phyloP scores from a whole-genome alignment of 2,329 filamentous ascomycete genomes.

The Pyrenophora tritici-repentis region DNA sequence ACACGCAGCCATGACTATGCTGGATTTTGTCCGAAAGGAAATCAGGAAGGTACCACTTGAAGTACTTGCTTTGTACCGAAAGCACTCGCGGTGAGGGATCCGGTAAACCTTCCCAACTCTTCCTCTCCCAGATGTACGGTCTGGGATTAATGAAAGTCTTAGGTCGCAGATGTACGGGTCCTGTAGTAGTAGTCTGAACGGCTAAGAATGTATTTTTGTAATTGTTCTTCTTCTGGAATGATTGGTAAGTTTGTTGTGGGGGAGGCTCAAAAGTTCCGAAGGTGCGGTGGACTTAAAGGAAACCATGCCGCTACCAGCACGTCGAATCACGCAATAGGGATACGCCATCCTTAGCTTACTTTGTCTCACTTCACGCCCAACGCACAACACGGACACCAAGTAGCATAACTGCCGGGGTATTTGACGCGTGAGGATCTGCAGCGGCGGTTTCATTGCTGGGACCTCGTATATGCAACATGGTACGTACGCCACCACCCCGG shows the following conservation, averaged over 20 bases:
- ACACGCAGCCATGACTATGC: background rate
- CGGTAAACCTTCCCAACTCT: too few relatives aligned
- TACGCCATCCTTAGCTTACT: constrained; percentile 25
- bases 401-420: background rate
- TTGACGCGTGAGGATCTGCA: background rate
- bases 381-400: background rate
- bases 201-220: too few relatives aligned
- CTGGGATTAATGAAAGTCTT: too few relatives aligned
- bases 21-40: too few relatives aligned
- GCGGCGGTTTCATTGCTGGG: background rate
- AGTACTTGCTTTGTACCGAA: too few relatives aligned
- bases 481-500: background rate
- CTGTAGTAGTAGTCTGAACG: too few relatives aligned
- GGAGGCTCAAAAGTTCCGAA: background rate
- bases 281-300: constrained; percentile 17
- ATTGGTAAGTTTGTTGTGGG: too few relatives aligned
- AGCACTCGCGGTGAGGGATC: too few relatives aligned
- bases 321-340: constrained; percentile 41
- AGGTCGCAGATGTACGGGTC: too few relatives aligned
- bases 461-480: background rate
- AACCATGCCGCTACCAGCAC: constrained; percentile 37
- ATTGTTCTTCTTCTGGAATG: too few relatives aligned
- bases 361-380: constrained; percentile 5
- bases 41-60: too few relatives aligned
- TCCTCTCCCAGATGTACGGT: too few relatives aligned